phyloP scores from a whole-genome alignment of 352 stramenopile genomes.

The Discostella stelligera region DNA sequence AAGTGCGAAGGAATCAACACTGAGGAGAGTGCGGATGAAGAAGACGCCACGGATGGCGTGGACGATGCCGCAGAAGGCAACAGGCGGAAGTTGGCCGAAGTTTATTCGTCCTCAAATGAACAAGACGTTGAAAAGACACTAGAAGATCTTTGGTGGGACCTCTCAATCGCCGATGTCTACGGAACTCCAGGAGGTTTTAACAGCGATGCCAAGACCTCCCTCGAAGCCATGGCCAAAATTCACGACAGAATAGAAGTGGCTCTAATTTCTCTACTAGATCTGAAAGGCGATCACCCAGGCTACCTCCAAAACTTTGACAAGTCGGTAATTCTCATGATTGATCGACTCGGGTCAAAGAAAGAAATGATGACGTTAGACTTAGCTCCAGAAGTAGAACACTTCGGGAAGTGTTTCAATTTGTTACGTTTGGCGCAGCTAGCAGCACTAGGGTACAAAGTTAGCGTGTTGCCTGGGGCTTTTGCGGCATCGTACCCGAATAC shows the following conservation, averaged over 20 bases:
- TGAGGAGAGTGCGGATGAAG: slow-evolving; percentile 1
- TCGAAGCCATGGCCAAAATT: slow-evolving; percentile 36
- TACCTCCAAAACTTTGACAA: slow-evolving; percentile 55
- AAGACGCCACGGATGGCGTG: not conserved
- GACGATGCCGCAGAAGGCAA: slow-evolving; percentile 13
- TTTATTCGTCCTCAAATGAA: not conserved
- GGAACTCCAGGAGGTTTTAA: slow-evolving; percentile 43
- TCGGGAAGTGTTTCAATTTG: slow-evolving; percentile 67
- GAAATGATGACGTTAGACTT: slow-evolving; percentile 65
- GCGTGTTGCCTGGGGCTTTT: slow-evolving; percentile 63
- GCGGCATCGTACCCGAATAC: slow-evolving; percentile 53
- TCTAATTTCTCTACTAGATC: slow-evolving; percentile 43
- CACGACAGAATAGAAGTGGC: slow-evolving; percentile 48
- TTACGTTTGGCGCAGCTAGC: slow-evolving; percentile 65
- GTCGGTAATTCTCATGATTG: slow-evolving; percentile 69
- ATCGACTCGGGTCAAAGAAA: slow-evolving; percentile 59
- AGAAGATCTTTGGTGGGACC: slow-evolving; percentile 62
- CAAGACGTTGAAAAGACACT: slow-evolving; percentile 26
- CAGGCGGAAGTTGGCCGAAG: not conserved
- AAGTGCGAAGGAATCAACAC: slow-evolving; percentile 20
- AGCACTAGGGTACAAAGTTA: slow-evolving; percentile 59
- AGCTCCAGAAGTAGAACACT: slow-evolving; percentile 66
- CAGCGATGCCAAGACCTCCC: slow-evolving; percentile 21
- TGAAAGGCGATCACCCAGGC: slow-evolving; percentile 29
- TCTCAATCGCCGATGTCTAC: slow-evolving; percentile 48